phyloP scores from a whole-genome alignment of 2,329 filamentous ascomycete genomes.

The Cercospora sesami region DNA sequence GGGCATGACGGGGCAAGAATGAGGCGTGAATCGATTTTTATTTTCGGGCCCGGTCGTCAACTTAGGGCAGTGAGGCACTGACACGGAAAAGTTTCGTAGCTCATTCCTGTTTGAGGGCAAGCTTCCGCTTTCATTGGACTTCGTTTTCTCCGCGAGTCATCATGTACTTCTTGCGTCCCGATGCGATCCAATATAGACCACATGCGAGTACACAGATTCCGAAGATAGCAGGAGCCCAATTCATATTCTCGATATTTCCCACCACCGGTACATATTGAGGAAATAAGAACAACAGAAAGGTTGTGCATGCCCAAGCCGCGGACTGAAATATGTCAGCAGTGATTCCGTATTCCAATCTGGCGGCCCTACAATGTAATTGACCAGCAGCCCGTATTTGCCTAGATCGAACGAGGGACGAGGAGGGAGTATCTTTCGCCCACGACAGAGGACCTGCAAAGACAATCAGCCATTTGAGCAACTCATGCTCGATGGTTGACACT shows the following conservation, averaged over 20 bases:
- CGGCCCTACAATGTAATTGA: not conserved
- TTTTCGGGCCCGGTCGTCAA: not conserved
- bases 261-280: slow-evolving; percentile 15
- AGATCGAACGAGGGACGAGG: not conserved
- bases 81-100: not conserved
- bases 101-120: not conserved
- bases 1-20: not conserved
- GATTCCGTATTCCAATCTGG: not conserved
- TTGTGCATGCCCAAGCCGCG: not conserved
- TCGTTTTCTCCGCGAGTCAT: not conserved
- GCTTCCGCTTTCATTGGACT: not conserved
- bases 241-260: slow-evolving; percentile 12
- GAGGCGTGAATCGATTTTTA: too few species aligned
- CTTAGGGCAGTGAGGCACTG: not conserved
- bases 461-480: not conserved
- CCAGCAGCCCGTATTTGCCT: not conserved
- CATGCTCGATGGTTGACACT: not conserved
- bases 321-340: not conserved
- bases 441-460: not conserved
- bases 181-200: not conserved
- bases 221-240: slow-evolving; percentile 13
- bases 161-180: not conserved
- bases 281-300: slow-evolving; percentile 8
- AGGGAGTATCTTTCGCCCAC: not conserved
- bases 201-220: slow-evolving; percentile 8